These are phyloP conservation scores for Chara braunii DNA, from an alignment of 139 green algal genomes.

Conservation along the genomic window DNA sequence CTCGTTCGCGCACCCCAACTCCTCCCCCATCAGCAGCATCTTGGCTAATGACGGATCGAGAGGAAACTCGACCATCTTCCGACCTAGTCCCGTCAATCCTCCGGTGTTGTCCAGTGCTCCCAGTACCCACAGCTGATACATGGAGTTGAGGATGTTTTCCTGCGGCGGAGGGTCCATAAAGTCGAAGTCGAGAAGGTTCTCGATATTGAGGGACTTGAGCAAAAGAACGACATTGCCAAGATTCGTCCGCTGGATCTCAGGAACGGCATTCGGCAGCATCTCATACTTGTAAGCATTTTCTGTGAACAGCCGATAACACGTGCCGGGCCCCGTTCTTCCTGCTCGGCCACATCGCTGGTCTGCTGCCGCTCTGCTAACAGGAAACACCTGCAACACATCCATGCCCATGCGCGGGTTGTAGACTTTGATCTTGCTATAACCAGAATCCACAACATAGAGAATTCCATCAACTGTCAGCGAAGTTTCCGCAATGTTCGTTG, in stretches of 20 bases:
- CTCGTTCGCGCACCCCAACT: slow-evolving; percentile 45
- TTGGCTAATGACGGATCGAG: slow-evolving; percentile 49
- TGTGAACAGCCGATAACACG: slow-evolving; percentile 88
- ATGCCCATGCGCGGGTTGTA: slow-evolving; percentile 98
- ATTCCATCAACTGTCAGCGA: slow-evolving; percentile 91
- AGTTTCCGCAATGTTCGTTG: slow-evolving; percentile 98
- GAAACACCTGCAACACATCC: slow-evolving; percentile 90
- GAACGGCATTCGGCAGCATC: slow-evolving; percentile 48
- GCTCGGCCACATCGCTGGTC: slow-evolving; percentile 80
- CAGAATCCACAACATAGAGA: slow-evolving; percentile 88
- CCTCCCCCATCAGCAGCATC: slow-evolving; percentile 45
- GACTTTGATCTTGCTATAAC: slow-evolving; percentile 90
- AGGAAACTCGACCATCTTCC: slow-evolving; percentile 48
- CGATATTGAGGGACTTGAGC: slow-evolving; percentile 84
- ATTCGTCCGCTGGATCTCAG: slow-evolving; percentile 54
- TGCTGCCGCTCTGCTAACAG: slow-evolving; percentile 70
- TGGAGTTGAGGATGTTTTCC: slow-evolving; percentile 94
- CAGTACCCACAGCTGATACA: slow-evolving; percentile 94
- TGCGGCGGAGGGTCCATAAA: slow-evolving; percentile 49
- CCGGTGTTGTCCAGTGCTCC: slow-evolving; percentile 77
- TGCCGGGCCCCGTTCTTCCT: slow-evolving; percentile 82
- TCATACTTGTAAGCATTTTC: slow-evolving; percentile 70
- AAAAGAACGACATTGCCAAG: slow-evolving; percentile 45
- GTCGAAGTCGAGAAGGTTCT: slow-evolving; percentile 94
- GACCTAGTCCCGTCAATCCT: slow-evolving; percentile 25